phyloP scores from a whole-genome alignment of 345 rosid genomes.

The Syzygium oleosum region DNA sequence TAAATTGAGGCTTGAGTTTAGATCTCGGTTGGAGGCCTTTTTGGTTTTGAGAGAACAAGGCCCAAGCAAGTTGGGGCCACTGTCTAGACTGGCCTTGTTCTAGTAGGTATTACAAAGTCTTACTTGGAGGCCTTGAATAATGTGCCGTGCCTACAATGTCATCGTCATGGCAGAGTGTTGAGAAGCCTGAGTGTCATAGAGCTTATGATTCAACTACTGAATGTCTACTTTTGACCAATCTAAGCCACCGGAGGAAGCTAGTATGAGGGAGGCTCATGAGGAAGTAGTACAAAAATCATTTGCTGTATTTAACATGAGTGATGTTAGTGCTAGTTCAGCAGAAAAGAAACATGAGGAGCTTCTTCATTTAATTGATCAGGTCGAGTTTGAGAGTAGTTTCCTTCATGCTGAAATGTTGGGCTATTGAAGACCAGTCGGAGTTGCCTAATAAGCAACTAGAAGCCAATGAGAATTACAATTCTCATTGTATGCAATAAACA shows the following conservation, averaged over 20 bases:
- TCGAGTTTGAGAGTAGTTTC: conserved; percentile 78
- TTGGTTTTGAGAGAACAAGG: conserved; percentile 96
- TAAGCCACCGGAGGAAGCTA: conserved; percentile 82
- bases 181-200: conserved; percentile 92
- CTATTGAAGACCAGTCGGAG: conserved; percentile 76
- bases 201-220: conserved; percentile 85
- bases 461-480: conserved; percentile 77
- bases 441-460: conserved; percentile 72
- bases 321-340: conserved; percentile 75
- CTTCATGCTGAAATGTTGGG: conserved; percentile 63
- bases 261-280: conserved; percentile 86
- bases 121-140: conserved; percentile 93
- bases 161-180: conserved; percentile 99
- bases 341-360: conserved; percentile 83
- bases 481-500: conserved; percentile 76
- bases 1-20: conserved; percentile 75
- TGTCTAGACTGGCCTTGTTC: conserved; percentile 85
- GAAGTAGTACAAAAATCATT: conserved; percentile 71
- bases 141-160: conserved; percentile 96
- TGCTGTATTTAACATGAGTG: conserved; percentile 55
- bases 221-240: conserved; percentile 62
- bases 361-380: conserved; percentile 65
- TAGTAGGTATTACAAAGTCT: conserved; percentile 83
- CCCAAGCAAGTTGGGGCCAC: conserved; percentile 96
- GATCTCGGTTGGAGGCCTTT: conserved; percentile 85